These are phyloP conservation scores for Rhododendron mucronatum DNA, from an alignment of 148 eudicot genomes.

Conservation along the genomic window DNA sequence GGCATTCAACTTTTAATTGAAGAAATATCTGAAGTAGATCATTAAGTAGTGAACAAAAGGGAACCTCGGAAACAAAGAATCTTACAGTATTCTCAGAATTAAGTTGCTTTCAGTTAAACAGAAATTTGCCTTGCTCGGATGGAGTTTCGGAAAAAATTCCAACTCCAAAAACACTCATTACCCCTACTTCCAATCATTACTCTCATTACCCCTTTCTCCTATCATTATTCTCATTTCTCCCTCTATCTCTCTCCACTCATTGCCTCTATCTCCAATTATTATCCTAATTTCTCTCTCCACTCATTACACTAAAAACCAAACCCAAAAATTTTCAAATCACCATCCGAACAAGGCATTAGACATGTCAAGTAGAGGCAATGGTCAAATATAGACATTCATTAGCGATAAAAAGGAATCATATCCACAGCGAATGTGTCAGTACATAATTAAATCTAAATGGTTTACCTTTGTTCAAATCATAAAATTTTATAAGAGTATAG, in stretches of 20 bases:
- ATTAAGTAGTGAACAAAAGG: background rate
- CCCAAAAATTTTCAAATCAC: too few species aligned
- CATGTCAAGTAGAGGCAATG: constrained; percentile 2
- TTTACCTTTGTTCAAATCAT: background rate
- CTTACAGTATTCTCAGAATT: background rate
- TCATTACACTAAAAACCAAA: too few species aligned
- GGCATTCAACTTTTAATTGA: background rate
- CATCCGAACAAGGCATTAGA: background rate
- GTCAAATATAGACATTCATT: background rate
- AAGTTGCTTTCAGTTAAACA: background rate
- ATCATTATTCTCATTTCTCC: too few species aligned
- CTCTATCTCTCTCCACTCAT: too few species aligned
- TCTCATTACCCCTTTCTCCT: too few species aligned
- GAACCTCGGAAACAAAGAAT: background rate
- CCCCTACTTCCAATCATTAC: too few species aligned
- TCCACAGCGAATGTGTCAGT: background rate
- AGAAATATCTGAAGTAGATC: background rate
- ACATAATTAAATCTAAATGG: background rate
- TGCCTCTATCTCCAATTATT: too few species aligned
- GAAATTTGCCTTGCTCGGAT: background rate
- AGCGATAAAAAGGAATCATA: background rate
- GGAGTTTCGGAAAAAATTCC: too few species aligned
- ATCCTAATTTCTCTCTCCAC: too few species aligned
- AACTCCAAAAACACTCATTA: too few species aligned
- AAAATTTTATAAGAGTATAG: background rate